Conservation (phyloP, 495 filamentous ascomycete genomes). For the Penicillium steckii region DNA sequence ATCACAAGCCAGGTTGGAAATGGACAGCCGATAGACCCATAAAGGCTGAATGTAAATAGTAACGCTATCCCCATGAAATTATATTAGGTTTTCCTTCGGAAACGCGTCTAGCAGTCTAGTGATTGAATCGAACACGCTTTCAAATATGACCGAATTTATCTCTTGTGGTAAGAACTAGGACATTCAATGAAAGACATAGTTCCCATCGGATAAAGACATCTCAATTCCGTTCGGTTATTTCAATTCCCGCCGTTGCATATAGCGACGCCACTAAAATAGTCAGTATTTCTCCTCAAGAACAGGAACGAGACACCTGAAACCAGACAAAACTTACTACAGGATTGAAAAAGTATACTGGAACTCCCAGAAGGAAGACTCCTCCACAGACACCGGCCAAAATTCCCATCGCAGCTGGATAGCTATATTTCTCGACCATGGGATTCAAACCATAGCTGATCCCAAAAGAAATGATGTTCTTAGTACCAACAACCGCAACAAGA, state of each 20-base stretch:
- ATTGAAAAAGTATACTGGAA: constrained; percentile 35
- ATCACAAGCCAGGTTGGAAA: constrained; percentile 24
- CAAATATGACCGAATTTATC: too few relatives aligned
- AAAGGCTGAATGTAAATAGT: too few relatives aligned
- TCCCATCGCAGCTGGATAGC: constrained; percentile 28
- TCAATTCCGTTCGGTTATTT: too few relatives aligned
- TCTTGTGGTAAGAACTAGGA: too few relatives aligned
- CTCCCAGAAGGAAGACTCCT: constrained; percentile 27
- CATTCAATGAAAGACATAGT: too few relatives aligned
- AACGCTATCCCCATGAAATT: too few relatives aligned
- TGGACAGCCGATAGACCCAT: constrained; percentile 25
- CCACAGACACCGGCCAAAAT: constrained; percentile 29
- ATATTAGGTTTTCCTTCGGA: too few relatives aligned
- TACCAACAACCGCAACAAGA: constrained; percentile 37
- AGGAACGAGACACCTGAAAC: not conserved
- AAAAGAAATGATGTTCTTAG: constrained; percentile 40
- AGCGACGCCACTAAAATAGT: constrained; percentile 15
- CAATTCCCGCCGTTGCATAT: constrained; percentile 7
- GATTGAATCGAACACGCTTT: too few relatives aligned
- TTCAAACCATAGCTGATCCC: constrained; percentile 34
- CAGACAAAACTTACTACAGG: constrained; percentile 21
- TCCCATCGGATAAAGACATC: too few relatives aligned
- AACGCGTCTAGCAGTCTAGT: too few relatives aligned
- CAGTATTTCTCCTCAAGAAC: not conserved
- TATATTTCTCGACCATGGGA: constrained; percentile 29